Evolutionary conservation across 2,329 filamentous ascomycete genomes (phyloP), one percentile per base, ranked within the genome.

Genomic region (Fusarium keratoplasticum): DNA sequence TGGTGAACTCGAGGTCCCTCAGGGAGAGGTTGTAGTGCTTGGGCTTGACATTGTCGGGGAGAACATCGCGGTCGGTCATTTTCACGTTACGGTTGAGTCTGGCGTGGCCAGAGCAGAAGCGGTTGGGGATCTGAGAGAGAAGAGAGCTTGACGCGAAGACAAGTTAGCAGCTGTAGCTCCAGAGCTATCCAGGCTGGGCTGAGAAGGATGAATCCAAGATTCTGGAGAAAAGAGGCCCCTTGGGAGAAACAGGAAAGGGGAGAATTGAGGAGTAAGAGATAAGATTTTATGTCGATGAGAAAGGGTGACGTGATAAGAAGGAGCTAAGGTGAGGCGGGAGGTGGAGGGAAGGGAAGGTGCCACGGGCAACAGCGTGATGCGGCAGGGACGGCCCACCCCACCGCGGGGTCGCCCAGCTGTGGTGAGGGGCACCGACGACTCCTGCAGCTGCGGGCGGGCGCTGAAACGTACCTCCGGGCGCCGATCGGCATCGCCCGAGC

Each of bases 1-100:
- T 83, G 69, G 85, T 84, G 76, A 96, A 98, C 69, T 98, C 92
- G 73, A 99, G 86, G 77, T 96, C 92, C 80, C 88, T 91, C 77
- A 99, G 89, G 65, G 92, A 94, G 75, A 99, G 87, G 79, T 90
- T 87, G 85, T 99, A 99, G 86, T 98, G 95, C 72, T 88, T 86
- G 3, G 96, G 95, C 85, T 95, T 96, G 81, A 96, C 91, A 76
- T 83, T 84, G 78, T 87, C 86, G 57, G 90, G 90, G 71, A 92
- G 88, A 74, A 90, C 86, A 70, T 92, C 90, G 81, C 90, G 87
- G 82, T 92, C 90, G 61, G 85, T 82, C 86, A 90, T 90, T 60
- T 76, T 79, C 61, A 76, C 78, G 70, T 81, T 81, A 61, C 75
- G 75, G 67, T 82, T 81, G 64, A 79, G 76, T 78, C 81, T 77